Evolutionary conservation across 805 yeast species (phyloP), one percentile per base, ranked within the genome.

Genomic region (Barnettozyma populi): DNA sequence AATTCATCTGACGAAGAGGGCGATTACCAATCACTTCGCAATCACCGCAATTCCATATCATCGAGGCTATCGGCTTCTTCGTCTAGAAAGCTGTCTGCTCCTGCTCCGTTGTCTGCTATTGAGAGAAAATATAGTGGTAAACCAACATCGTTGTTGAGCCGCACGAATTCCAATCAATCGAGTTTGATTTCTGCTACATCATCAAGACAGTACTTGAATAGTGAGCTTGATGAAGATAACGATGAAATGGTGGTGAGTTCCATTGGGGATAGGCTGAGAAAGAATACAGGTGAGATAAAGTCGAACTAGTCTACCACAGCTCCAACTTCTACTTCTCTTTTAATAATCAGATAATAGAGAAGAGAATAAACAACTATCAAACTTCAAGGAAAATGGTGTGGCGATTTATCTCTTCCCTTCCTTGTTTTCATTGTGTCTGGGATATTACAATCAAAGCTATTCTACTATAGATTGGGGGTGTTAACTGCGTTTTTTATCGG

Each of bases 181-280:
- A 52, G 56, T 18, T n/a, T 47, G 8, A 18, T 45, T 2, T 54
- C 59, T 5, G 51, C 46, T n/a, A 23, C 48, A 2, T 41, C 44
- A 7, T 43, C 49, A n/a, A 36, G 43, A 23, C 36, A 42, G 19
- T 44, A 36, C 48, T 36, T 48, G 37, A 32, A 32, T 49, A 46
- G 48, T 42, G 43, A 40, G 5, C 51, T 53, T 7, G 52, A 55
- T 13, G 59, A 59, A 20, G 53, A 49, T 11, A 48, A 47, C 35
- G 61, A 56, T 20, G 48, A 52, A 32, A 56, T 62, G 41, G 72
- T 67, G 20, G 60, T 64, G 7, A 56, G 57, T 25, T 61, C 63
- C n/a, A 61, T 65, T 40, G 69, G 70, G 27, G 71, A 63, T 16
- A 56, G 62, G 7, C 43, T 65, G 43, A 60, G 66, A 56, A 64